Percentiles rank a stretch among this genome's conserved stretches.
Conservation (phyloP, 768 basidiomycete species). For the Boletellus ananas region DNA sequence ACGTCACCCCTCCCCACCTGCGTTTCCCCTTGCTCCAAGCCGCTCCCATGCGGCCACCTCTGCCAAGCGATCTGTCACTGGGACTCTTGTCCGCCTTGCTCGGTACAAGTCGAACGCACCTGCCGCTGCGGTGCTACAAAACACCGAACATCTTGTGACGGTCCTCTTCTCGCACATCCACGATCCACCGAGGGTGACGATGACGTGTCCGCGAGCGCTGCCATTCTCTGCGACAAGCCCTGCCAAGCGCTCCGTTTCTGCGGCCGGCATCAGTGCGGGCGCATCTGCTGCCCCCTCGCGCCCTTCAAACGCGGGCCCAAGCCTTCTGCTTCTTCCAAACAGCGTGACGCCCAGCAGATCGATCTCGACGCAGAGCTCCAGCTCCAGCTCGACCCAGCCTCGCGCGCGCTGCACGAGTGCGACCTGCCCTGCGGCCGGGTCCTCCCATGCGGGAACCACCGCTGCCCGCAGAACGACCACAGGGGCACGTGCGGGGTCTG, state of each 20-base stretch:
- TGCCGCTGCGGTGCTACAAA: conserved; percentile 84
- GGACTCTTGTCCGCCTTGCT: conserved; percentile 79
- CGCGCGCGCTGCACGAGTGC: conserved; percentile 76
- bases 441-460: conserved; percentile 73
- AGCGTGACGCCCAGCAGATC: conserved; percentile 27
- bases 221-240: conserved; percentile 75
- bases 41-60: conserved; percentile 67
- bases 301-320: conserved; percentile 58
- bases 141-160: conserved; percentile 45
- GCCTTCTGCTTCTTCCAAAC: conserved; percentile 29
- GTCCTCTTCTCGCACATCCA: conserved; percentile 12
- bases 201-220: conserved; percentile 45
- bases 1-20: conserved; percentile 82
- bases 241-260: conserved; percentile 79
- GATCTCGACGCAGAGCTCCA: conserved; percentile 31
- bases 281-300: conserved; percentile 88
- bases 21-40: conserved; percentile 58
- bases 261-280: conserved; percentile 80
- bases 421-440: conserved; percentile 74
- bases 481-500: conserved; percentile 79
- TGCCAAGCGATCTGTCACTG: conserved; percentile 72
- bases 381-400: conserved; percentile 43
- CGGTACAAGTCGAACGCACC: conserved; percentile 60
- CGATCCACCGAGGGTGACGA: conserved; percentile 15
- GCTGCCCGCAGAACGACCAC: conserved; percentile 80